Conservation (phyloP, 1,284 basidiomycete species). For the Schizophyllum amplum region DNA sequence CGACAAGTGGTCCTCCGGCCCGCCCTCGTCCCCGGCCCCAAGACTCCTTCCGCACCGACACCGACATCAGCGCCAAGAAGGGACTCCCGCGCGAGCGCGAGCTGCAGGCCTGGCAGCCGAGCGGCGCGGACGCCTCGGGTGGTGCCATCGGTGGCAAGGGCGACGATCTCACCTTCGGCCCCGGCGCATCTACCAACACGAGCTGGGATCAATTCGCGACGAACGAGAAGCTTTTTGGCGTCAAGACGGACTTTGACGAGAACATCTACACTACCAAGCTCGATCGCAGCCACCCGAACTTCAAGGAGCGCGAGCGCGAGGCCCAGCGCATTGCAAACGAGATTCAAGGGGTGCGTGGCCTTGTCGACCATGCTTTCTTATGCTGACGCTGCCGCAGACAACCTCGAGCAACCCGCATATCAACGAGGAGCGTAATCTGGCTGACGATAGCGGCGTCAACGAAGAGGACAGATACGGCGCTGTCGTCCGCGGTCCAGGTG, state of each 20-base stretch:
- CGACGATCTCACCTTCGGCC: constrained; percentile 66
- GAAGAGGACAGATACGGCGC: constrained; percentile 98
- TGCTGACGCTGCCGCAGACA: constrained; percentile 32
- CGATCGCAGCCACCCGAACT: constrained; percentile 80
- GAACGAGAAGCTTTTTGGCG: constrained; percentile 91
- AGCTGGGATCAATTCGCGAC: constrained; percentile 95
- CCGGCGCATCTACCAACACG: constrained; percentile 32
- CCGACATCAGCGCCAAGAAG: constrained; percentile 59
- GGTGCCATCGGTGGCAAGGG: constrained; percentile 21
- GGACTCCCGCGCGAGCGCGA: constrained; percentile 56
- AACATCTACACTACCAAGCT: constrained; percentile 97
- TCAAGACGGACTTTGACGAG: constrained; percentile 90
- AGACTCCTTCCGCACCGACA: constrained; percentile 71
- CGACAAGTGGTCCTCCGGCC: constrained; percentile 64
- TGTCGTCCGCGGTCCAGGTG: constrained; percentile 81
- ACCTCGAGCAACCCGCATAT: constrained; percentile 76
- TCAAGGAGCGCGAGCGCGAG: constrained; percentile 81
- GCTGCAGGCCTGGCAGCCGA: constrained; percentile 73
- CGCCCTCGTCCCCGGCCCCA: constrained; percentile 52
- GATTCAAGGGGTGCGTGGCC: constrained; percentile 69
- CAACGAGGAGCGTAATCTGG: constrained; percentile 80
- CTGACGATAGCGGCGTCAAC: constrained; percentile 69
- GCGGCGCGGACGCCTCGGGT: constrained; percentile 20
- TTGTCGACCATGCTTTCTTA: too few relatives aligned
- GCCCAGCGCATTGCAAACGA: constrained; percentile 88